Base-by-base conservation (phyloP, 768 basidiomycete genomes). In the Mycena venus region DNA sequence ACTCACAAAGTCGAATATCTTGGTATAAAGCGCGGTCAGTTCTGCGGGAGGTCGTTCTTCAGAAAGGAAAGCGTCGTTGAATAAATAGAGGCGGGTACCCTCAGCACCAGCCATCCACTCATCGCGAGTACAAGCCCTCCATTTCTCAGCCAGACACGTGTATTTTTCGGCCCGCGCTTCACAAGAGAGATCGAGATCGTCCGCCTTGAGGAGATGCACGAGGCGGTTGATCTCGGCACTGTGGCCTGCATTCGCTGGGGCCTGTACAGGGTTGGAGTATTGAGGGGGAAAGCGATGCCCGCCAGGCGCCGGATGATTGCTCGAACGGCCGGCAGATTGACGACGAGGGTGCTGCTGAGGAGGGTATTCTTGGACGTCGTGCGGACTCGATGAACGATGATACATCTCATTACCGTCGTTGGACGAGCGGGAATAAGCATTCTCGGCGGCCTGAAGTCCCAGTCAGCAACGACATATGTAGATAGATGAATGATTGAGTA, bases 101-200 rank as follows among this genome's bases (percentile, higher is more conserved):
- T 90, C 85, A 1, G 87, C 88, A 7, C 91, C 91, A 29, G 87
- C 83, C 6, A 83, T 78, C 91, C 91, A 91, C 62, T 91, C 90
- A 17, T 88, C 87, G 68, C 86, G 80, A 0, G 85, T 84, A 68
- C 89, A 90, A 9, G 86, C 83, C 17, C 84, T 84, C 90, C 91
- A 92, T 72, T 84, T 87, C 70, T 84, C 83, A 32, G 83, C 79
- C 31, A 85, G 78, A 14, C 81, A 81, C 42, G 89, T 88, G 72
- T 91, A 91, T 31, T 80, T 79, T 0, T 88, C 86, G 36, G 83
- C 77, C 70, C 87, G 81, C 12, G 83, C 80, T 25, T 84, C 86
- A 23, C 88, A 8, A 1, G 44, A 44, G 27, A 74, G 44, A 19
- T 64, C 61, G 63, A 65, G 8, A 7, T 55, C 44, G 10, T 74